Evolutionary conservation across 2,329 filamentous ascomycete species (phyloP).

Genomic region (Venturia pyrina): DNA sequence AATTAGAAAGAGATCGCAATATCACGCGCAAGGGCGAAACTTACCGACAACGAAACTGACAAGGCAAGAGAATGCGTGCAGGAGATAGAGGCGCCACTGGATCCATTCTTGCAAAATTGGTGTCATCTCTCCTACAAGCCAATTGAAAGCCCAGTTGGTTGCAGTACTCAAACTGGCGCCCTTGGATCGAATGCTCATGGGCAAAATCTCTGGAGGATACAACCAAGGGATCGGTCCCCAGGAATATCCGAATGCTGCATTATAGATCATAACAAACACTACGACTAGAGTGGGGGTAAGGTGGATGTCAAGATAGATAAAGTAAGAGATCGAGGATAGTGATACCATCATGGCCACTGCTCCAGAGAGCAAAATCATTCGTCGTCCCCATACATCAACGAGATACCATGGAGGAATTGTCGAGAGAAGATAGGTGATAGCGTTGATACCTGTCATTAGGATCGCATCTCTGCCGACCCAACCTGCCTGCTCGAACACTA

Average conservation of each 20-base stretch:
- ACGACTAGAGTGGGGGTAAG: constrained; percentile 79
- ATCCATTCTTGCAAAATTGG: constrained; percentile 88
- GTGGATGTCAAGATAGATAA: constrained; percentile 75
- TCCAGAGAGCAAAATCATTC: constrained; percentile 80
- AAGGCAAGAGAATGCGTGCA: constrained; percentile 95
- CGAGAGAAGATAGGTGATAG: constrained; percentile 78
- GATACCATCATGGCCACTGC: constrained; percentile 84
- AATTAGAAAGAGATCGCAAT: constrained; percentile 16
- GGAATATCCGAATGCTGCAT: constrained; percentile 91
- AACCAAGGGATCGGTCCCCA: constrained; percentile 99
- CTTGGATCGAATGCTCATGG: constrained; percentile 92
- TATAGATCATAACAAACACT: constrained; percentile 95
- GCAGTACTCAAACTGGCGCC: constrained; percentile 93
- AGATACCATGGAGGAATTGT: constrained; percentile 97
- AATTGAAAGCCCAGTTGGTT: constrained; percentile 97
- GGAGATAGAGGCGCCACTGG: constrained; percentile 83
- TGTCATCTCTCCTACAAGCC: constrained; percentile 91
- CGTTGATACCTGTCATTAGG: constrained; percentile 95
- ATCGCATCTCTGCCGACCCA: constrained; percentile 86
- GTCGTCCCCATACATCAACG: constrained; percentile 83
- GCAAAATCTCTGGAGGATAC: constrained; percentile 97
- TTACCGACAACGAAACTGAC: constrained; percentile 92
- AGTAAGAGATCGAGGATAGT: constrained; percentile 85
- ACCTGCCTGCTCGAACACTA: constrained; percentile 94
- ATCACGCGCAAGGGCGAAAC: constrained; percentile 27